Base-by-base conservation (phyloP, 169 alveolate species). In the Ichthyophthirius multifiliis region DNA sequence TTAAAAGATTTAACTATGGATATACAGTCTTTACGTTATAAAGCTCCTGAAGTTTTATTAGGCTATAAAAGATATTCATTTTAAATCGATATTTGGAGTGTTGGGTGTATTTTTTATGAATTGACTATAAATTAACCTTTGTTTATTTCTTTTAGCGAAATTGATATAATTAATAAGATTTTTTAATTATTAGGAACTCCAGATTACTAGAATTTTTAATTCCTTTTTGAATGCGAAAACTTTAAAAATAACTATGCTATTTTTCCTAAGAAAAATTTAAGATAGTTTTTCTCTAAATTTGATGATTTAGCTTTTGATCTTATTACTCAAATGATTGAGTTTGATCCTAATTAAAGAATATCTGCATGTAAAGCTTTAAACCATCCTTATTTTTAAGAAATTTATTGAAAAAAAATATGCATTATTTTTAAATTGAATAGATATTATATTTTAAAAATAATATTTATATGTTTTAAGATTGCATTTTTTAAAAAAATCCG, bases 141-240 rank as follows among this genome's bases (percentile, higher is more conserved):
- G 0, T 91, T 91, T 75, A 62, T 43, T 30, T 86, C 87, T 7
- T 85, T 77, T 31, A 74, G 89, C 10, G 94, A 92, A 78, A 89
- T 92, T 4, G 96, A 88, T 43, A 77, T 85, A 35, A 73, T 91
- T 12, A 88, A 88, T 63, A 90, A 88, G 71, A 91, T 91, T 31
- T 91, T 91, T 80, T 71, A 86, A 71, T 65, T 88, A 47, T 75
- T 79, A 75, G 95, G 95, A 4, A 90, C 95, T 41, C 94, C 96
- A 5, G 62, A 62, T 44, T 83, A 81, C 15, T 75, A 74, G 31
- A 81, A 80, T 5, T 90, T 92, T 91, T 73, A 80, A 30, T 90
- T 88, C 2, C 65, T 91, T 18, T 79, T 85, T 32, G 83, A 84
- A 18, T 74, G 85, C 27, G 88, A 87, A 30, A 74, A 75, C 80